phyloP scores from a whole-genome alignment of 2,329 filamentous ascomycete species.

The Hypoxylon sp. region DNA sequence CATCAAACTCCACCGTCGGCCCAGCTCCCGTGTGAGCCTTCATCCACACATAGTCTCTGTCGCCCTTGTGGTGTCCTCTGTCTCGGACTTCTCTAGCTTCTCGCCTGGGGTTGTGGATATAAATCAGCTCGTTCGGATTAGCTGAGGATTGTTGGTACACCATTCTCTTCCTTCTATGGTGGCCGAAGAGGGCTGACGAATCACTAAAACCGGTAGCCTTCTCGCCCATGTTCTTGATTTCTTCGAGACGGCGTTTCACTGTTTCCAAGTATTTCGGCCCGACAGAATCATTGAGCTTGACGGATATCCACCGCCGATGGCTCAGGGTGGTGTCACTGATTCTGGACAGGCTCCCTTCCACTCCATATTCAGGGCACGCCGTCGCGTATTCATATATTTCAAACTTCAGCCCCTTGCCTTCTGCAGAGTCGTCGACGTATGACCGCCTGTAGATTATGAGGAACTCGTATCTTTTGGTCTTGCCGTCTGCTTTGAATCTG shows the following conservation, averaged over 20 bases:
- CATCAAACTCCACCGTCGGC: background rate
- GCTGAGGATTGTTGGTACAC: background rate
- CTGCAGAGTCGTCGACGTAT: background rate
- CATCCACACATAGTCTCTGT: background rate
- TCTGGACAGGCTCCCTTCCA: background rate
- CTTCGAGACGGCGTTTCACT: background rate
- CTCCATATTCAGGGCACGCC: background rate
- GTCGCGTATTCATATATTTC: slow-evolving; percentile 14
- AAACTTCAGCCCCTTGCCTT: background rate
- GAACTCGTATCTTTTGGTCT: background rate
- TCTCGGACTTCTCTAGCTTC: background rate
- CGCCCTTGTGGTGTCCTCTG: no score
- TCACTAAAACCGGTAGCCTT: background rate
- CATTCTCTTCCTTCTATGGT: background rate
- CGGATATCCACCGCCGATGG: slow-evolving; percentile 6
- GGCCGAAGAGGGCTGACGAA: background rate
- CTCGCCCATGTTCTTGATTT: slow-evolving; percentile 11
- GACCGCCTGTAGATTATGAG: background rate
- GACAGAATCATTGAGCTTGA: background rate
- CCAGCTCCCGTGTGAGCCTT: background rate
- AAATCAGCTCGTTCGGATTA: background rate
- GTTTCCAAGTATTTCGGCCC: background rate
- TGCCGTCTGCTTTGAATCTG: background rate
- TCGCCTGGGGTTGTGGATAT: background rate
- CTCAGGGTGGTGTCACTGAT: background rate